Percentiles rank a stretch among this genome's conserved stretches.
These are phyloP conservation scores for Geotrichum reessii DNA, from an alignment of 1,139 yeast genomes.

Conservation along the genomic window DNA sequence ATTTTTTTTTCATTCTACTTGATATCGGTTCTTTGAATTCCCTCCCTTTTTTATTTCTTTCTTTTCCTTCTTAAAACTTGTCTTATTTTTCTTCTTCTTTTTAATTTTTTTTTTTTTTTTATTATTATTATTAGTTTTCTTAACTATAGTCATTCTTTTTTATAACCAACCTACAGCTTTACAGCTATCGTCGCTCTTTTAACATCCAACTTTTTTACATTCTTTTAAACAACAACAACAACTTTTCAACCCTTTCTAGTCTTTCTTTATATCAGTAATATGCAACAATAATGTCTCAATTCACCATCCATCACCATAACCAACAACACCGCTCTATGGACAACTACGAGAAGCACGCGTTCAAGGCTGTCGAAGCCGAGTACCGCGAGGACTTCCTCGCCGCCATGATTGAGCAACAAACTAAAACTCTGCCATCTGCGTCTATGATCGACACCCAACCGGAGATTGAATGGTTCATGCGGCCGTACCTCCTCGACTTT, in stretches of 20 bases:
- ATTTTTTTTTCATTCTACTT: neutral
- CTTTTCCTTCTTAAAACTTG: no score
- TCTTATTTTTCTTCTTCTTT: neutral
- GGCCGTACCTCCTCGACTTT: constrained; percentile 82
- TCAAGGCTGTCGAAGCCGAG: neutral
- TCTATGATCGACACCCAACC: constrained; percentile 86
- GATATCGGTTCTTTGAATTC: neutral
- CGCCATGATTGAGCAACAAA: neutral
- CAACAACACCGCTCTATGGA: neutral
- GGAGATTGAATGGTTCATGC: constrained; percentile 87
- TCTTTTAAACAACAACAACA: neutral
- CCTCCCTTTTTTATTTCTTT: neutral
- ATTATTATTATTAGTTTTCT: neutral
- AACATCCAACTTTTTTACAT: neutral
- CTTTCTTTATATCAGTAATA: neutral
- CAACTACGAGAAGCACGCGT: neutral
- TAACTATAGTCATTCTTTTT: neutral
- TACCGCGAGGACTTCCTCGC: neutral
- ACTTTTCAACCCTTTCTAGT: neutral
- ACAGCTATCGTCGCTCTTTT: neutral
- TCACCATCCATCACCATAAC: neutral
- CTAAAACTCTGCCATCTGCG: neutral
- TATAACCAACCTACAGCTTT: neutral
- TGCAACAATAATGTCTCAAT: neutral
- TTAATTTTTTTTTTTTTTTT: neutral